Evolutionary conservation across 140 eudicot species (phyloP).

Genomic region (Anethum foeniculum): DNA sequence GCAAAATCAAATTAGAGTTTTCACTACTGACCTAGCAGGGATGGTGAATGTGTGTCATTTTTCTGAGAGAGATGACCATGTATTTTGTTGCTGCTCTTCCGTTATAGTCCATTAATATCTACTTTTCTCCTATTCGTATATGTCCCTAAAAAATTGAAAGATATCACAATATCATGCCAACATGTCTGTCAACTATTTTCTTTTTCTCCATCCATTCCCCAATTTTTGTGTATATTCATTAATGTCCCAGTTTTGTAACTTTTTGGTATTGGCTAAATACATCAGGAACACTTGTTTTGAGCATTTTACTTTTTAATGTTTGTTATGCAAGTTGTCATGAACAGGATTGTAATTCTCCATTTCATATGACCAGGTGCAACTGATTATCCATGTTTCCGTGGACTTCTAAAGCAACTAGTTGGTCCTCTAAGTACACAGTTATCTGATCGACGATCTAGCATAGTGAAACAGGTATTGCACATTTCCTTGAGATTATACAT

Average conservation of each 20-base stretch:
- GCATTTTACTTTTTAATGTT: not conserved
- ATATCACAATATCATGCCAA: not conserved
- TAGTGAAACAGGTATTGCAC: slow-evolving; percentile 78
- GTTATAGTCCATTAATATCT: not conserved
- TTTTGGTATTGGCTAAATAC: not conserved
- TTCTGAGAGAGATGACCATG: not conserved
- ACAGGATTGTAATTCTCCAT: slow-evolving; percentile 5
- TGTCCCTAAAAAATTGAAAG: not conserved
- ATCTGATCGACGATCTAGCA: slow-evolving; percentile 91
- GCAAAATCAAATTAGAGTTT: not conserved
- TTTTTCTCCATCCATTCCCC: not conserved
- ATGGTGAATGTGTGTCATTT: not conserved
- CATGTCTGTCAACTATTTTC: not conserved
- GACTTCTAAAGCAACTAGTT: slow-evolving; percentile 84
- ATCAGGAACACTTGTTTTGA: not conserved
- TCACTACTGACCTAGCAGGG: not conserved
- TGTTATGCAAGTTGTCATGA: not conserved
- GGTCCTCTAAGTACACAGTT: slow-evolving; percentile 87
- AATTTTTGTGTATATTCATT: not conserved
- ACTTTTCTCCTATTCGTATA: not conserved
- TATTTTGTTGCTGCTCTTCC: not conserved
- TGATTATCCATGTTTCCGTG: slow-evolving; percentile 85
- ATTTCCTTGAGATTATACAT: slow-evolving; percentile 4
- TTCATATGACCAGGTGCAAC: slow-evolving; percentile 54
- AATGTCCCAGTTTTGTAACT: not conserved